phyloP scores from a whole-genome alignment of 2,329 filamentous ascomycete genomes.

The Pyricularia sp. region DNA sequence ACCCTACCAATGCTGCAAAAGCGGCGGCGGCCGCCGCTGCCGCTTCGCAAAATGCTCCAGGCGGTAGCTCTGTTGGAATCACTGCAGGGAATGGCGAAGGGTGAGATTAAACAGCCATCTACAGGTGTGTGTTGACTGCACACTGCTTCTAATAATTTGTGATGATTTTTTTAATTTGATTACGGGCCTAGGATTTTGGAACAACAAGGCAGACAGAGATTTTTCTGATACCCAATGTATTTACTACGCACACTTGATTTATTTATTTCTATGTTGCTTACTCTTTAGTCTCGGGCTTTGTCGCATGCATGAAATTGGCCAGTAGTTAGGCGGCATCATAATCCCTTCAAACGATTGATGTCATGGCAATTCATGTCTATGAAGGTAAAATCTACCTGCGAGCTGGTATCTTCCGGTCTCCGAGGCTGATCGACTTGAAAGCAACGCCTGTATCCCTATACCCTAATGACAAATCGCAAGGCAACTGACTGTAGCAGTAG shows the following conservation, averaged over 20 bases:
- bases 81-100: not conserved
- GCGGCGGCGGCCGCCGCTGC: constrained; percentile 13
- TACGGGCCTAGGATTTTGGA: not conserved
- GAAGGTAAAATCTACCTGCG: not conserved
- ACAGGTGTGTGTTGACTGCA: not conserved
- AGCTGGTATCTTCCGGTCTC: not conserved
- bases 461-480: not conserved
- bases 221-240: constrained; percentile 5
- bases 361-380: not conserved
- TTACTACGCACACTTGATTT: not conserved
- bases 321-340: not conserved
- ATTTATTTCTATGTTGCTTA: not conserved
- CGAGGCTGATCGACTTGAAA: not conserved
- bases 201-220: not conserved
- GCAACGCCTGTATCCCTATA: not conserved
- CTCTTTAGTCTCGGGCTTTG: not conserved
- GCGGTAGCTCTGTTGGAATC: not conserved
- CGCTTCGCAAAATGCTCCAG: not conserved
- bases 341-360: not conserved
- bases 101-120: not conserved
- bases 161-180: not conserved
- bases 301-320: not conserved
- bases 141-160: not conserved
- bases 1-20: constrained; percentile 17
- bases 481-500: not conserved